Percentiles rank a stretch among this genome's conserved stretches.
Conservation (phyloP, 176 grass and related monocot species). For the Zizania latifolia region DNA sequence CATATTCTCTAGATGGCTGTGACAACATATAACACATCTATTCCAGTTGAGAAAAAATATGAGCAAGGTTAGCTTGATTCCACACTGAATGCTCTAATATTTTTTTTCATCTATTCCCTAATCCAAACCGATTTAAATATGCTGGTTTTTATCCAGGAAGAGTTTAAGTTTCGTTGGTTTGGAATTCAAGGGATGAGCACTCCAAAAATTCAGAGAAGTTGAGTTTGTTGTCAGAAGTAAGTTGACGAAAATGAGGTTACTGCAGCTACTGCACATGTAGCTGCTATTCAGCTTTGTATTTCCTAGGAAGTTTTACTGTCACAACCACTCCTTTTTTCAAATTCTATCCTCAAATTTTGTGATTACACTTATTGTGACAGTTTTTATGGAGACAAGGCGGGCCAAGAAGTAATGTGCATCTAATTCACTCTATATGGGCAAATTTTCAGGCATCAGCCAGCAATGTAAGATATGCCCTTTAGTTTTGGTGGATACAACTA, state of each 20-base stretch:
- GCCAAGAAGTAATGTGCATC: conserved; percentile 47
- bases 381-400: conserved; percentile 86
- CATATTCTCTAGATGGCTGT: conserved; percentile 66
- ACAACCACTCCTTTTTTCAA: neutral
- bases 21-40: conserved; percentile 93
- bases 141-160: conserved; percentile 47
- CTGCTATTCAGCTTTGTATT: neutral
- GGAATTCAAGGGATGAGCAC: conserved; percentile 85
- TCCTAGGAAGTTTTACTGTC: neutral
- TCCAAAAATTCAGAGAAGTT: conserved; percentile 60
- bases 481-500: conserved; percentile 23
- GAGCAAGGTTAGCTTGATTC: conserved; percentile 51
- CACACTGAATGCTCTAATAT: neutral
- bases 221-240: conserved; percentile 72
- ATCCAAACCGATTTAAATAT: conserved; percentile 15
- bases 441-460: conserved; percentile 91
- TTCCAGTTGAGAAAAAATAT: conserved; percentile 77
- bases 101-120: neutral
- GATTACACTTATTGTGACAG: conserved; percentile 40
- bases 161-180: conserved; percentile 93
- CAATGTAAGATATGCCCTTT: conserved; percentile 59
- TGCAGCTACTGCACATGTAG: neutral
- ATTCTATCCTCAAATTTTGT: conserved; percentile 19
- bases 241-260: conserved; percentile 25
- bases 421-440: conserved; percentile 90